Percentiles rank a stretch among this genome's conserved stretches.
These are phyloP conservation scores for Capsicum chinense DNA, from an alignment of 257 asterid species.

Conservation along the genomic window DNA sequence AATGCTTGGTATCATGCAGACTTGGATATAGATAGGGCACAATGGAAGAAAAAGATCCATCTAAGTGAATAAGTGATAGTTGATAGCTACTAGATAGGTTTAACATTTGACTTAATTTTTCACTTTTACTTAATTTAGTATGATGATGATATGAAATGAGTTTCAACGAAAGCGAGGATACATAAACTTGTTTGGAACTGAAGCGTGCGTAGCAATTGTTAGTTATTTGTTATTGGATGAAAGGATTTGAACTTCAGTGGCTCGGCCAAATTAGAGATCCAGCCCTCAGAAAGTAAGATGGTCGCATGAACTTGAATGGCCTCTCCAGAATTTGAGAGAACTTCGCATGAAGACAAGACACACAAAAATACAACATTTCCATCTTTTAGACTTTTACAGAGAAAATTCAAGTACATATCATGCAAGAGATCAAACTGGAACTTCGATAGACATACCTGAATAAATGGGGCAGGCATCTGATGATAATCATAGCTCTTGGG, in stretches of 20 bases:
- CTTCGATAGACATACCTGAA: conserved; percentile 59
- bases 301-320: conserved; percentile 18
- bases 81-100: neutral
- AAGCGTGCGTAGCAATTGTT: neutral
- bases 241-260: neutral
- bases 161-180: neutral
- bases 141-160: neutral
- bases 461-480: conserved; percentile 98
- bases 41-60: neutral
- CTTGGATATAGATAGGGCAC: neutral
- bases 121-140: neutral
- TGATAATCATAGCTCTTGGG: conserved; percentile 98
- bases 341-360: neutral
- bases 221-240: neutral
- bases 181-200: neutral
- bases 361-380: neutral
- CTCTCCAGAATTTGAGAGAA: neutral
- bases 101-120: neutral
- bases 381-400: conserved; percentile 2
- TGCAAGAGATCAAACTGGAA: conserved; percentile 2
- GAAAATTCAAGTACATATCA: neutral
- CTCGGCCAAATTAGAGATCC: conserved; percentile 1
- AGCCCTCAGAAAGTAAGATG: conserved; percentile 12
- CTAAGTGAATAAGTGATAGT: neutral
- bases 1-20: no score